Base-by-base conservation (phyloP, 2,329 filamentous ascomycete genomes). In the Endothia cerciana region DNA sequence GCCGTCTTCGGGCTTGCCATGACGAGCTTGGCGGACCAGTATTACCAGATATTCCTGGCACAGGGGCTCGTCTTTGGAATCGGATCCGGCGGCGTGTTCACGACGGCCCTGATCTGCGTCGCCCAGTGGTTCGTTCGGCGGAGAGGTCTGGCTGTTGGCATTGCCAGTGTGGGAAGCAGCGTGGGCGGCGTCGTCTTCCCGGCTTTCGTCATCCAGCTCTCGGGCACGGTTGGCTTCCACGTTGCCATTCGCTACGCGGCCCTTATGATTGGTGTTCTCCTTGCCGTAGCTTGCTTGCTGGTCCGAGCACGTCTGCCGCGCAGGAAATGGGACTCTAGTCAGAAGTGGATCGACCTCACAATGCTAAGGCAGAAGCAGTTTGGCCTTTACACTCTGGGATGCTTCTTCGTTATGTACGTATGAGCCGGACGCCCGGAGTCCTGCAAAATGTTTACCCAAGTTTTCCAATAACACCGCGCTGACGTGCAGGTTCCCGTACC, bases 341-440 rank as follows among this genome's bases (percentile, higher is more conserved):
- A 67, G 0, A 69, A 60, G 33, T 76, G 74, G 74, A 69, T 75
- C 43, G 70, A 75, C 56, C 36, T 73, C 36, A 65, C 53, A 1
- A 64, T 73, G 22, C 72, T 76, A 63, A 72, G 67, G 49, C 51
- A 75, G 1, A 70, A 65, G 41, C 64, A 66, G 8, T 76, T 75
- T 65, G 68, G 66, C 0, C 59, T 72, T 8, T 74, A 74, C 56
- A 63, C 68, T 3, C n/a, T 71, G 6, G 73, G 74, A n/a, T n/a
- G n/a, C n/a, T n/a, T n/a, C n/a, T n/a, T n/a, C n/a, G n/a, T n/a
- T n/a, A n/a, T n/a, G n/a, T n/a, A n/a, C n/a, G n/a, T n/a, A n/a
- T n/a, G n/a, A n/a, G n/a, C n/a, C n/a, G n/a, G n/a, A n/a, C n/a
- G n/a, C n/a, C n/a, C n/a, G n/a, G n/a, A n/a, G n/a, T n/a, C n/a